phyloP scores from a whole-genome alignment of 2,329 filamentous ascomycete genomes.

The Pseudocercospora crystallina region DNA sequence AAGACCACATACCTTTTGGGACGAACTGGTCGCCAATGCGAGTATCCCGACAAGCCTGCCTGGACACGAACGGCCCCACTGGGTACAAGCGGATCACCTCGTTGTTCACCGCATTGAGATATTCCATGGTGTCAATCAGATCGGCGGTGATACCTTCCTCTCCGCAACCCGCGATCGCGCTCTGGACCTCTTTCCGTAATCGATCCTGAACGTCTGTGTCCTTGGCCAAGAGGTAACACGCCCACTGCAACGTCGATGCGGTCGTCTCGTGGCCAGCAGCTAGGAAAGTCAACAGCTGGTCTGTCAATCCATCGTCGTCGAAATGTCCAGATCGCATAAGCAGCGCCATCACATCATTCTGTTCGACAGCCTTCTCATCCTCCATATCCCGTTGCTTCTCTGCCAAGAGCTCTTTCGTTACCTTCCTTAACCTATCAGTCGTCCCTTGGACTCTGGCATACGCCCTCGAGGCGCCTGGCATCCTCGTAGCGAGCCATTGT shows the following conservation, averaged over 20 bases:
- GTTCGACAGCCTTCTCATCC: constrained; percentile 24
- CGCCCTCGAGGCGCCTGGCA: constrained; percentile 1
- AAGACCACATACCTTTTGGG: neutral
- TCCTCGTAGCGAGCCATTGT: constrained; percentile 2
- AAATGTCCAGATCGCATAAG: constrained; percentile 55
- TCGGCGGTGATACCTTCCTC: constrained; percentile 44
- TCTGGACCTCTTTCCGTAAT: constrained; percentile 48
- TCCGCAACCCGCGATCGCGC: constrained; percentile 37
- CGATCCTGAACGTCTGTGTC: constrained; percentile 46
- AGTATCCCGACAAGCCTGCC: constrained; percentile 24
- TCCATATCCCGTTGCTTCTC: constrained; percentile 38
- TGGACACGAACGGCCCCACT: constrained; percentile 20
- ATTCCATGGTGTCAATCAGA: constrained; percentile 69
- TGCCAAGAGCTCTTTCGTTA: constrained; percentile 1
- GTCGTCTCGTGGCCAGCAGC: constrained; percentile 71
- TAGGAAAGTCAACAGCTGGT: constrained; percentile 57
- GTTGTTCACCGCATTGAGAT: constrained; percentile 72
- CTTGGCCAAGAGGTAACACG: constrained; percentile 66
- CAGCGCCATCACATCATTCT: constrained; percentile 45
- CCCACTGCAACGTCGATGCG: constrained; percentile 70
- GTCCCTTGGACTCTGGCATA: constrained; percentile 1
- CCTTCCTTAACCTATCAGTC: neutral
- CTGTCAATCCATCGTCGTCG: constrained; percentile 50
- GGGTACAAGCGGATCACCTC: constrained; percentile 46
- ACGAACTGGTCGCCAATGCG: constrained; percentile 4